Conservation (phyloP, 2,329 filamentous ascomycete species). For the Neodidymelliopsis sp. region DNA sequence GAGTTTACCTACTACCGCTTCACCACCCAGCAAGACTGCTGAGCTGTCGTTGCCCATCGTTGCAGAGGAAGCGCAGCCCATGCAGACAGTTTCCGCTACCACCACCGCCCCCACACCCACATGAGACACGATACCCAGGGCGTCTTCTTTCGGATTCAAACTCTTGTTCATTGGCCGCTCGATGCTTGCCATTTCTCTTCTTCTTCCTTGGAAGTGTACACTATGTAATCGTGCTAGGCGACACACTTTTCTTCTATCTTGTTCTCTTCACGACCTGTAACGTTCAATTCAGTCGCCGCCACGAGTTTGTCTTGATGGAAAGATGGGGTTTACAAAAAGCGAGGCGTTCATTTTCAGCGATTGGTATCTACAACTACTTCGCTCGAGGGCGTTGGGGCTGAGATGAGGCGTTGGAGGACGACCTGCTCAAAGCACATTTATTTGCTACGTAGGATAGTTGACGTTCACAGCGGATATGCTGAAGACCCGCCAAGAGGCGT, state of each 20-base stretch:
- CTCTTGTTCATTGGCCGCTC: conserved; percentile 24
- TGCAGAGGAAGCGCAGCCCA: conserved; percentile 34
- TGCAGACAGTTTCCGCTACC: conserved; percentile 9
- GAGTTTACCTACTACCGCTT: conserved; percentile 40
- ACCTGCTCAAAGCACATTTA: conserved; percentile 1
- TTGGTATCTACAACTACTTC: conserved; percentile 10
- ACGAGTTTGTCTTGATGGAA: conserved; percentile 17
- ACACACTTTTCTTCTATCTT: conserved; percentile 16
- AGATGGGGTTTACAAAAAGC: conserved; percentile 16
- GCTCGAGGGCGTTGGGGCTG: conserved; percentile 13
- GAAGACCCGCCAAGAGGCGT: conserved; percentile 15
- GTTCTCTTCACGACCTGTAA: conserved; percentile 17
- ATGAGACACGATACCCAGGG: conserved; percentile 35
- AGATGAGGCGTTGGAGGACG: conserved; percentile 10
- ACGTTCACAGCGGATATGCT: conserved; percentile 7
- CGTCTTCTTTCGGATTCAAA: conserved; percentile 26
- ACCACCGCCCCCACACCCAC: conserved; percentile 22
- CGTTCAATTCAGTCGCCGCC: conserved; percentile 12
- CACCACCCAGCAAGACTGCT: conserved; percentile 36
- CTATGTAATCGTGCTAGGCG: conserved; percentile 41
- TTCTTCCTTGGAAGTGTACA: conserved; percentile 37
- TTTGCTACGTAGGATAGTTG: conserved; percentile 20
- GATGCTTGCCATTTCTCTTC: conserved; percentile 28
- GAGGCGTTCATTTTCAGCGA: conserved; percentile 13
- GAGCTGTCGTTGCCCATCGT: conserved; percentile 39